Conservation (phyloP, 2,329 filamentous ascomycete species). For the Alternaria sp. region DNA sequence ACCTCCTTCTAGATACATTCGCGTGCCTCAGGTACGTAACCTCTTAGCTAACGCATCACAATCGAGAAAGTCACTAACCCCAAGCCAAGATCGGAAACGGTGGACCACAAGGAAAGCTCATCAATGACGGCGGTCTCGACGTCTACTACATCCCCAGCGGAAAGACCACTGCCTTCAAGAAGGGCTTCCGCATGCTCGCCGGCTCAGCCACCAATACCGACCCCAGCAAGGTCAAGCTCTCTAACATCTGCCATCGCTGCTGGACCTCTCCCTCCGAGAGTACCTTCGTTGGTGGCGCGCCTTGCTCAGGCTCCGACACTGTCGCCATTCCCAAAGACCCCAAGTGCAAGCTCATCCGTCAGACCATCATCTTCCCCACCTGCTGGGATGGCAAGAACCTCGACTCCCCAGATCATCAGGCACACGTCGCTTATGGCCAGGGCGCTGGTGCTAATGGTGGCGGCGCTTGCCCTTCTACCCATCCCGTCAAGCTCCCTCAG, state of each 20-base stretch:
- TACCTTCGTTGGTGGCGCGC: conserved; percentile 57
- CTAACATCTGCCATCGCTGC: conserved; percentile 44
- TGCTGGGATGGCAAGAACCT: conserved; percentile 43
- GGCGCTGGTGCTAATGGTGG: conserved; percentile 55
- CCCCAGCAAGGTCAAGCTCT: conserved; percentile 32
- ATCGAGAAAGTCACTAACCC: background rate
- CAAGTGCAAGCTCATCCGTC: conserved; percentile 60
- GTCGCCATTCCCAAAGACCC: conserved; percentile 57
- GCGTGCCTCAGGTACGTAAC: conserved; percentile 31
- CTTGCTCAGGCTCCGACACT: conserved; percentile 58
- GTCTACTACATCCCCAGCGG: conserved; percentile 45
- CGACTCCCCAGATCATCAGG: conserved; percentile 43
- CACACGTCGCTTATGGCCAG: conserved; percentile 55
- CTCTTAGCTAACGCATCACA: background rate
- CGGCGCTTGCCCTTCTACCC: conserved; percentile 54
- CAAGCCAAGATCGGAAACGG: conserved; percentile 34
- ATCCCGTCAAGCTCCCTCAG: conserved; percentile 43
- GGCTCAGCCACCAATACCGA: conserved; percentile 41
- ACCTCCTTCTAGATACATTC: conserved; percentile 25
- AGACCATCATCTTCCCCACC: conserved; percentile 58
- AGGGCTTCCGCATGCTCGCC: conserved; percentile 45
- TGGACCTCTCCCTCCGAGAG: conserved; percentile 54
- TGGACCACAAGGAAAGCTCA: conserved; percentile 41
- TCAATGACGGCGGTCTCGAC: conserved; percentile 45
- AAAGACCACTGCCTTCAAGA: conserved; percentile 44